These are phyloP conservation scores for Blastobotrys serpentis DNA, from an alignment of 1,139 yeast species.

Conservation along the genomic window DNA sequence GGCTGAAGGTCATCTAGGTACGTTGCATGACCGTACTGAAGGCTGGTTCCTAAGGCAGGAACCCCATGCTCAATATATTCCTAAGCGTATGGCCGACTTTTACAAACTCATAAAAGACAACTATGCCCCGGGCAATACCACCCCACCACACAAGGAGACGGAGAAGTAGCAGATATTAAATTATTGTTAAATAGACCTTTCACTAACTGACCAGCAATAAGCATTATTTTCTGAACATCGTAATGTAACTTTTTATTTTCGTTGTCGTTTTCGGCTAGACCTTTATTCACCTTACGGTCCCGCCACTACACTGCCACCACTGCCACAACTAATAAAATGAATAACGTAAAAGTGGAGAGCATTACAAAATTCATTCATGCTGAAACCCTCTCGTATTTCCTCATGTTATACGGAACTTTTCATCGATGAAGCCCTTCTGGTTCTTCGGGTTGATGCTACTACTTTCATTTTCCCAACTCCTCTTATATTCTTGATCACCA, in stretches of 20 bases:
- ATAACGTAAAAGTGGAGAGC: neutral
- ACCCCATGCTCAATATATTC: neutral
- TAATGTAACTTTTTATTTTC: too few relatives aligned
- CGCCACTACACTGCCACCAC: slow-evolving; percentile 2
- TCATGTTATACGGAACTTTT: too few relatives aligned
- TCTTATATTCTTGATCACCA: neutral
- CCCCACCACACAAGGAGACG: neutral
- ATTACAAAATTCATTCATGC: neutral
- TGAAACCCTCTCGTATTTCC: too few relatives aligned
- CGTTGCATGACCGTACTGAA: slow-evolving; percentile 15
- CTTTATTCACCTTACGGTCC: too few relatives aligned
- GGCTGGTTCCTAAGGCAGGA: slow-evolving; percentile 25
- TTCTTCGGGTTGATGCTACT: too few relatives aligned
- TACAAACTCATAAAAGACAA: neutral
- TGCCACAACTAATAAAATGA: neutral
- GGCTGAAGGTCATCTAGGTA: neutral
- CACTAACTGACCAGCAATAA: neutral
- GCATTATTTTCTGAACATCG: too few relatives aligned
- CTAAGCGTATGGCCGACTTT: neutral
- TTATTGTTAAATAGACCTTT: neutral
- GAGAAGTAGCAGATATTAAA: neutral
- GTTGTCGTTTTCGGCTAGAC: too few relatives aligned
- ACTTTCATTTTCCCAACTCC: neutral
- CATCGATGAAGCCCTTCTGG: too few relatives aligned
- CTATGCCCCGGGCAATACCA: neutral